Percentiles rank a stretch among this genome's conserved stretches.
Conservation (phyloP, 2,329 filamentous ascomycete genomes). For the Phaeosphaeria sp. region DNA sequence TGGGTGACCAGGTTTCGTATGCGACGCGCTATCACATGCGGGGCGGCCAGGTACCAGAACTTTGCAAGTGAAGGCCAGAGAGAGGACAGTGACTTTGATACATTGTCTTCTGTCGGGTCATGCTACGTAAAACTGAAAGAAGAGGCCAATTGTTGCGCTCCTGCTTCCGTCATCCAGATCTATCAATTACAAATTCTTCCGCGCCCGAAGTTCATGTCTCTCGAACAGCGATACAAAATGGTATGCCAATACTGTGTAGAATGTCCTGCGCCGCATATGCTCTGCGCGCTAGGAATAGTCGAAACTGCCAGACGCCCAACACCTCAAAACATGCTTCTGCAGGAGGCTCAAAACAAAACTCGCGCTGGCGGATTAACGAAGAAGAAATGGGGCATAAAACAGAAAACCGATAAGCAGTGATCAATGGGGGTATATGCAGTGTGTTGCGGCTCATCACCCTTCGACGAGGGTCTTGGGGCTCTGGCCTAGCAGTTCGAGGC, state of each 20-base stretch:
- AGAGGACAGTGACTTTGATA: neutral
- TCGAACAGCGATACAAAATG: constrained; percentile 32
- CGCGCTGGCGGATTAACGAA: constrained; percentile 35
- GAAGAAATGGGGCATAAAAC: constrained; percentile 30
- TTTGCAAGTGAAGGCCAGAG: neutral
- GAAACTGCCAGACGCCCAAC: constrained; percentile 40
- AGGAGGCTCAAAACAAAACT: constrained; percentile 25
- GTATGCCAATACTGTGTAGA: constrained; percentile 12
- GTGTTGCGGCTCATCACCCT: constrained; percentile 59
- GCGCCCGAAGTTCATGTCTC: constrained; percentile 9
- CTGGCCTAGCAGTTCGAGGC: constrained; percentile 83
- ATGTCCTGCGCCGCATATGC: constrained; percentile 48
- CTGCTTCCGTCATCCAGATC: constrained; percentile 16
- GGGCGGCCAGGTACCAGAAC: neutral
- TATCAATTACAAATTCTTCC: constrained; percentile 35
- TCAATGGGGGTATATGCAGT: constrained; percentile 31
- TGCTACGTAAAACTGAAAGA: neutral
- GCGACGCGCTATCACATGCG: constrained; percentile 30
- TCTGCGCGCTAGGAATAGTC: constrained; percentile 47
- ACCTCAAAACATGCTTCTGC: constrained; percentile 25
- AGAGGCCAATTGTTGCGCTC: neutral
- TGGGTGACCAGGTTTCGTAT: neutral
- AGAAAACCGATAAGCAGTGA: constrained; percentile 25
- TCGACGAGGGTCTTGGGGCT: constrained; percentile 83
- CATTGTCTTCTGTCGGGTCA: constrained; percentile 6